Evolutionary conservation across 768 basidiomycete genomes (phyloP), one percentile per base, ranked within the genome.

Genomic region (Lactarius hatsudake): DNA sequence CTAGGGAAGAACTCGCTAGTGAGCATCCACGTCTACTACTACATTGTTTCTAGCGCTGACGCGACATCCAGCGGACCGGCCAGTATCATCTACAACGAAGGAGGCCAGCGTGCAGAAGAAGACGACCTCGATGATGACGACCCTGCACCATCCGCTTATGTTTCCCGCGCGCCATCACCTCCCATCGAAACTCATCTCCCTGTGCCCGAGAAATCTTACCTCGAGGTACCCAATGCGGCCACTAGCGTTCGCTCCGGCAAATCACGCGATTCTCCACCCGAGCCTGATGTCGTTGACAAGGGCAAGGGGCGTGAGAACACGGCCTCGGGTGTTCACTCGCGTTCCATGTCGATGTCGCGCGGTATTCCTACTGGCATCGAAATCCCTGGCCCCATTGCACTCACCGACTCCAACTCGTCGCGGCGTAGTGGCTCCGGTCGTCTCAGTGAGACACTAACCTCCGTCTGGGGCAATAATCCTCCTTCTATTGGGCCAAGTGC

Each of bases 81-180:
- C 0, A 85, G 87, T 8, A 93, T 93, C 63, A 84, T 93, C 13
- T 92, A 90, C 77, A 92, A 90, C 73, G 90, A 93, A 76, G 83
- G 89, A 61, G 90, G 90, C 0, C 85, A 86, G 69, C 84, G 89
- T 63, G 81, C 83, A 5, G 89, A 90, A 42, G 90, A 92, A 73
- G 89, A 90, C 42, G 90, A 91, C 70, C 80, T 80, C 0, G 88
- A 90, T 68, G 73, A 76, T 15, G 85, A 82, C 64, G 77, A 67
- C 68, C 73, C 63, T 23, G 77, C 13, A 68, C 74, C 81, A 1
- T 79, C 82, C 64, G 80, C 82, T 51, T 79, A 85, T 3, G 76
- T 79, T 13, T 89, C 88, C 10, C 81, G 85, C 9, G 79, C 84
- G 4, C 83, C 81, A 23, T 87, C 87, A 34, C 76, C 65, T 76